A percentile compares a stretch with the other conserved stretches of the same genome.
Conservation (phyloP, 441 rosid species). For the Cnidoscolus chayamansa region DNA sequence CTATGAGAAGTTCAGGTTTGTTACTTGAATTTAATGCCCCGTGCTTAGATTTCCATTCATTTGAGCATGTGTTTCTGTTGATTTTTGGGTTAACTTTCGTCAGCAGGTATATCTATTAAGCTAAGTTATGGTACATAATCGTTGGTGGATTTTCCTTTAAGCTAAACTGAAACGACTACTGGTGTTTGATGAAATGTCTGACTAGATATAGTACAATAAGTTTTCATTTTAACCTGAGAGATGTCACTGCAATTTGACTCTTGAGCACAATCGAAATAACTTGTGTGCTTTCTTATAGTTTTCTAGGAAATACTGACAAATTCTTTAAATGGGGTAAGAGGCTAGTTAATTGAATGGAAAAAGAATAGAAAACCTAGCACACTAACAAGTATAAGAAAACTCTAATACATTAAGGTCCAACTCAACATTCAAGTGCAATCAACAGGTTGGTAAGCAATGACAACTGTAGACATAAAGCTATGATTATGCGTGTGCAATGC, state of each 20-base stretch:
- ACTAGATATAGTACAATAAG: not conserved
- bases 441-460: no score
- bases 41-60: not conserved
- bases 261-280: not conserved
- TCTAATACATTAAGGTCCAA: no score
- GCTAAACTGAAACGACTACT: not conserved
- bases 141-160: not conserved
- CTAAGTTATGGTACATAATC: not conserved
- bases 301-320: not conserved
- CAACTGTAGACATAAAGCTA: not conserved
- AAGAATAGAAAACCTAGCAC: no score
- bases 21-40: not conserved
- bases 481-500: not conserved
- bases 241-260: no score
- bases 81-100: not conserved
- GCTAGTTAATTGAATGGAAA: not conserved
- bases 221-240: not conserved
- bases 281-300: not conserved
- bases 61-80: not conserved
- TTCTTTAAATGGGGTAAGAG: not conserved
- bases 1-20: slow-evolving; percentile 43
- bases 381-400: no score
- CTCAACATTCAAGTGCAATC: no score
- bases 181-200: slow-evolving; percentile 25
- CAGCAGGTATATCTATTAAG: not conserved